Percentiles rank a stretch among this genome's conserved stretches.
These are phyloP conservation scores for Penicillium psychrosexuale DNA, from an alignment of 2,329 filamentous ascomycete species.

Conservation along the genomic window DNA sequence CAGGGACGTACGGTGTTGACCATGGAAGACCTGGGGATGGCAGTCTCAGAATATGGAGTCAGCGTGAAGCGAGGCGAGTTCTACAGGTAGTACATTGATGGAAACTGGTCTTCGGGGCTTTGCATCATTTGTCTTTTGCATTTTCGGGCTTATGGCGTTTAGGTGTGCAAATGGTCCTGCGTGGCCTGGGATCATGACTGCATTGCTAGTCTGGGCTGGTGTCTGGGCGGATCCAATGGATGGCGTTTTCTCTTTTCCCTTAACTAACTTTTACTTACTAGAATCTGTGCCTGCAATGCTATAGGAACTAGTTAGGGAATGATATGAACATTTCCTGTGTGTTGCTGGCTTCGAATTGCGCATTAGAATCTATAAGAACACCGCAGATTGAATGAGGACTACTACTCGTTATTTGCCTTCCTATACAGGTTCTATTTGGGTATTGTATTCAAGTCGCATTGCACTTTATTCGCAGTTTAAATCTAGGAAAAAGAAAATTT, in stretches of 20 bases:
- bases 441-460: too few species aligned
- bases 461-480: not conserved
- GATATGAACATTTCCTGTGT: not conserved
- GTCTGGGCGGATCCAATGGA: slow-evolving; percentile 8
- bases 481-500: slow-evolving; percentile 1
- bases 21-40: slow-evolving; percentile 98
- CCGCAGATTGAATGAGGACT: not conserved
- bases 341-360: not conserved
- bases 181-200: slow-evolving; percentile 9
- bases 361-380: not conserved
- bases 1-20: slow-evolving; percentile 92
- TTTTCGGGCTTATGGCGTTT: not conserved
- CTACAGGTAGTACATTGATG: slow-evolving; percentile 62
- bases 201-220: slow-evolving; percentile 7
- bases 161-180: not conserved
- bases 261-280: not conserved
- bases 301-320: not conserved
- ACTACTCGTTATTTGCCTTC: not conserved
- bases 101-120: not conserved
- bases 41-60: slow-evolving; percentile 93
- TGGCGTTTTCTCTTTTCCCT: slow-evolving; percentile 14
- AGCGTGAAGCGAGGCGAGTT: slow-evolving; percentile 98
- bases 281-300: not conserved
- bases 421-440: not conserved
- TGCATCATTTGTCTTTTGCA: not conserved